Evolutionary conservation across 2,329 filamentous ascomycete genomes (phyloP).

Genomic region (Phaeomoniella chlamydospora): DNA sequence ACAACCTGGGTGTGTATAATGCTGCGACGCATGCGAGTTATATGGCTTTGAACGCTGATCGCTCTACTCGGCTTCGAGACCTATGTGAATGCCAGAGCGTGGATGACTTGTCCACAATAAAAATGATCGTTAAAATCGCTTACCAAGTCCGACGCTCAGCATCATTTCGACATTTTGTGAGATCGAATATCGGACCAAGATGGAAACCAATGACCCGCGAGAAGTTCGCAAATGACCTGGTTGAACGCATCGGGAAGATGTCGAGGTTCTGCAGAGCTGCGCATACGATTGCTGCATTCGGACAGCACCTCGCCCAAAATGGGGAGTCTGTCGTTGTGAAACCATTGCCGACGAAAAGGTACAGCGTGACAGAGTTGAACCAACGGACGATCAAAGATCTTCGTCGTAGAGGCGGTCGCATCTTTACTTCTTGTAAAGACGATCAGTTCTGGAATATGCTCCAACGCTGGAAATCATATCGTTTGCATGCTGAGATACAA

Average conservation of each 20-base stretch:
- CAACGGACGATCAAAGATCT: neutral
- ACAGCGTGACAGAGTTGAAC: neutral
- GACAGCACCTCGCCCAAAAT: neutral
- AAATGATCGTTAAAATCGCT: neutral
- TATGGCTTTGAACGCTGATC: neutral
- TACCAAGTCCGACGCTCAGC: neutral
- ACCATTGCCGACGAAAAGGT: neutral
- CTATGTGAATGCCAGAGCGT: neutral
- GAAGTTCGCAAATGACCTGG: neutral
- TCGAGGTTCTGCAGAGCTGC: neutral
- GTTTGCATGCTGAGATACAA: conserved; percentile 2
- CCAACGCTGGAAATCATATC: conserved; percentile 1
- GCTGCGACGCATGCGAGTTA: neutral
- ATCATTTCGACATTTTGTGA: neutral
- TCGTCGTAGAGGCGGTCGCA: neutral
- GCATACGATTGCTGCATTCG: neutral
- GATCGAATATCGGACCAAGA: neutral
- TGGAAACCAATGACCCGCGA: neutral
- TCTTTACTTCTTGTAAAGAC: neutral
- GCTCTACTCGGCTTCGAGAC: neutral
- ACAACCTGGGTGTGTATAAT: neutral
- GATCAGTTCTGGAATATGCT: neutral
- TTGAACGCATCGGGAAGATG: neutral
- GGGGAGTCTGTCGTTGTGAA: neutral
- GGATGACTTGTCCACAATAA: neutral